Conservation (phyloP, 2,329 filamentous ascomycete genomes). For the Pyrenochaeta sp. region DNA sequence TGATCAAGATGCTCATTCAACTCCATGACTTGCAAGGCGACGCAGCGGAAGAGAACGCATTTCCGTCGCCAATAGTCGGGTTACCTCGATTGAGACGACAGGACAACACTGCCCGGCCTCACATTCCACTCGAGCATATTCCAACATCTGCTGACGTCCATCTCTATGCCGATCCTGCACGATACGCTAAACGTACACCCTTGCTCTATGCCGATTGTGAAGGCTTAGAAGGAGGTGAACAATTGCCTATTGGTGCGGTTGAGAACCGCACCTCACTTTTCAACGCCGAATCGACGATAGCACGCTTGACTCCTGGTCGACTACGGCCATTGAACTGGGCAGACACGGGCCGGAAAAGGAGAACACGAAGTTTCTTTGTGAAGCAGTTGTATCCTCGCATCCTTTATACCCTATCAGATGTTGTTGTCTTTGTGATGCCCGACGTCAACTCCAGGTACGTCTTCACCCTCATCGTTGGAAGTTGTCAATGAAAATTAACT, state of each 20-base stretch:
- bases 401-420: too few species aligned
- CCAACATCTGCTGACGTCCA: constrained; percentile 34
- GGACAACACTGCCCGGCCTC: too few species aligned
- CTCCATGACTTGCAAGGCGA: constrained; percentile 6
- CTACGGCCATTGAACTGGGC: background rate
- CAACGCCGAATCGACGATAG: background rate
- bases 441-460: too few species aligned
- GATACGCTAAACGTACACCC: constrained; percentile 47
- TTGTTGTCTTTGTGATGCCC: too few species aligned
- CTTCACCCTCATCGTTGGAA: too few species aligned
- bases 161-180: constrained; percentile 58
- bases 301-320: background rate
- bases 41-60: too few species aligned
- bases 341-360: too few species aligned
- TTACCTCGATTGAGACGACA: too few species aligned
- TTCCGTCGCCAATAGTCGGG: background rate
- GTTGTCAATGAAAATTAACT: too few species aligned
- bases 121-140: background rate
- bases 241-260: constrained; percentile 31
- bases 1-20: constrained; percentile 20
- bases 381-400: too few species aligned
- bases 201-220: constrained; percentile 61
- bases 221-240: constrained; percentile 59
- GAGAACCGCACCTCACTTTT: background rate
- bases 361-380: too few species aligned